Conservation (phyloP, 2,329 filamentous ascomycete genomes). For the Arthroderma sp. region DNA sequence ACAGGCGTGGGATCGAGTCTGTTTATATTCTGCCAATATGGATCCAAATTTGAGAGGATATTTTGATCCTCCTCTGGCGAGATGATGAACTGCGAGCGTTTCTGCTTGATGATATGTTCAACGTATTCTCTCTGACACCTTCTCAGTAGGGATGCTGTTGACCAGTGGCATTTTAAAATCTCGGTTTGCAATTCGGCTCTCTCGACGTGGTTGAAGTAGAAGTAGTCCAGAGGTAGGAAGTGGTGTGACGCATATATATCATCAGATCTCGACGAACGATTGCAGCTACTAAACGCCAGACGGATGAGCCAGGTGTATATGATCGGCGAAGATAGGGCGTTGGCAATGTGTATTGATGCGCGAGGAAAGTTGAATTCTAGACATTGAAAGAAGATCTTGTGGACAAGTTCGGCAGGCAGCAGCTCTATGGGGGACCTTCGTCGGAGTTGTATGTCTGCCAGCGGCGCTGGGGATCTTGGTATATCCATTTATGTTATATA, state of each 20-base stretch:
- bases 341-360: constrained; percentile 33
- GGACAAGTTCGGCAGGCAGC: constrained; percentile 21
- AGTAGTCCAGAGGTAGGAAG: constrained; percentile 30
- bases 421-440: constrained; percentile 12
- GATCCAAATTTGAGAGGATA: constrained; percentile 18
- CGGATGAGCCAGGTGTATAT: constrained; percentile 36
- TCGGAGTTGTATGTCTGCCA: neutral
- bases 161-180: constrained; percentile 33
- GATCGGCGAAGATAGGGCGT: constrained; percentile 28
- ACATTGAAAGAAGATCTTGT: constrained; percentile 41
- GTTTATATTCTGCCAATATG: constrained; percentile 18
- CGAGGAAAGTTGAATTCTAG: constrained; percentile 38
- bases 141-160: constrained; percentile 28
- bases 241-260: constrained; percentile 26
- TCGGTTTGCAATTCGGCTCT: constrained; percentile 25
- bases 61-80: constrained; percentile 16
- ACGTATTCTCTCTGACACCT: constrained; percentile 31
- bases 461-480: neutral
- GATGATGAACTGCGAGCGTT: constrained; percentile 22
- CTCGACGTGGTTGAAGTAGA: constrained; percentile 20
- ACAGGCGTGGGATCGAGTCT: constrained; percentile 16
- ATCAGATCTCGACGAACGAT: constrained; percentile 20
- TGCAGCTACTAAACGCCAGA: constrained; percentile 32
- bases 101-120: constrained; percentile 23
- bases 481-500: neutral